These are phyloP conservation scores for Penicillium verrucosum DNA, from an alignment of 2,329 filamentous ascomycete species.

Conservation along the genomic window DNA sequence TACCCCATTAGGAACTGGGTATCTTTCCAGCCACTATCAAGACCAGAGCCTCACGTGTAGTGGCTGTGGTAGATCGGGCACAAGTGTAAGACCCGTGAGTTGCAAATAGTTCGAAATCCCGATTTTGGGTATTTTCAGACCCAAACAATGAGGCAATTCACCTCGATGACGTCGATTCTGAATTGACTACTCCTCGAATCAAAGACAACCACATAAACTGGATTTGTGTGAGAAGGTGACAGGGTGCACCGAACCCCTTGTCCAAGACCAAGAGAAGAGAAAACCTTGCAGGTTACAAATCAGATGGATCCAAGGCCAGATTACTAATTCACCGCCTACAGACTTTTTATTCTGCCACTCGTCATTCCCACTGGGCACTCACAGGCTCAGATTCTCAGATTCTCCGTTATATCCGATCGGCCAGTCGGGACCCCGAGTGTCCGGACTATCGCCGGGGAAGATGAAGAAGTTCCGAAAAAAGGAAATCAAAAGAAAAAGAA, in stretches of 20 bases:
- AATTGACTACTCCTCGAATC: background rate
- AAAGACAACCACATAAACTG: background rate
- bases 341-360: background rate
- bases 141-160: constrained; percentile 8
- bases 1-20: background rate
- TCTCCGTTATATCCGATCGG: constrained; percentile 5
- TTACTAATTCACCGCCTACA: background rate
- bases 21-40: background rate
- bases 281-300: background rate
- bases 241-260: background rate
- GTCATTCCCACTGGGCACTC: background rate
- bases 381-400: no score
- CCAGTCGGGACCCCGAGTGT: constrained; percentile 6
- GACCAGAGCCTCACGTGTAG: background rate
- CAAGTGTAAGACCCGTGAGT: background rate
- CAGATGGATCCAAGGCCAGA: background rate
- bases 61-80: background rate
- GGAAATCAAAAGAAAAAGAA: constrained; percentile 26
- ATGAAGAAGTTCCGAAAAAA: constrained; percentile 17
- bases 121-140: constrained; percentile 9
- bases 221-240: background rate
- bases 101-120: background rate
- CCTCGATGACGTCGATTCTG: background rate
- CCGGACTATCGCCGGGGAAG: constrained; percentile 12
- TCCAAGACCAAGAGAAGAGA: background rate